Evolutionary conservation across 495 filamentous ascomycete species (phyloP).

Genomic region (Trichoderma gamsii): DNA sequence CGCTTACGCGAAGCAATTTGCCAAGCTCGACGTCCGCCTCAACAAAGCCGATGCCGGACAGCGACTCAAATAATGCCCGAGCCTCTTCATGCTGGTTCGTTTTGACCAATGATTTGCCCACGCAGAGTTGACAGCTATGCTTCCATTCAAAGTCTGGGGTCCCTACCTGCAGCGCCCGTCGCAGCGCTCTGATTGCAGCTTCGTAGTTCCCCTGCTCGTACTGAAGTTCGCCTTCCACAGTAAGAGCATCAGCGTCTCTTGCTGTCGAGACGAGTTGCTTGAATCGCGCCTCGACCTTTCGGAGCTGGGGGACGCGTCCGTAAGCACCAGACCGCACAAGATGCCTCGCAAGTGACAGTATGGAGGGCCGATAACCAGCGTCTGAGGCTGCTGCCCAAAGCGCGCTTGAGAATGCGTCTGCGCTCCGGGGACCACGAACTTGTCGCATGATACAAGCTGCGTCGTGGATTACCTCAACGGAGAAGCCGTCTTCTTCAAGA

Average conservation of each 20-base stretch:
- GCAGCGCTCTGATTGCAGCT: background rate
- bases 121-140: conserved; percentile 13
- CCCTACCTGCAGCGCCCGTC: conserved; percentile 11
- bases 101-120: conserved; percentile 6
- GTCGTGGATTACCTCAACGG: conserved; percentile 1
- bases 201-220: background rate
- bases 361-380: conserved; percentile 1
- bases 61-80: background rate
- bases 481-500: background rate
- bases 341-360: background rate
- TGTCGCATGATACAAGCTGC: conserved; percentile 7
- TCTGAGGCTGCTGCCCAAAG: conserved; percentile 15
- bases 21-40: conserved; percentile 8
- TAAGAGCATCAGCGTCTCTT: conserved; percentile 14
- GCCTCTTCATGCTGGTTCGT: conserved; percentile 1
- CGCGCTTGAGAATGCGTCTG: conserved; percentile 8
- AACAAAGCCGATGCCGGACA: background rate
- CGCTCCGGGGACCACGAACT: background rate
- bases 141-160: conserved; percentile 14
- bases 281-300: background rate
- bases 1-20: conserved; percentile 10
- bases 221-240: conserved; percentile 11
- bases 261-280: conserved; percentile 8
- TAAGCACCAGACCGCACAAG: background rate
- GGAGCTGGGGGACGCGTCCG: conserved; percentile 4